These are phyloP conservation scores for Cladosporium sp. DNA, from an alignment of 2,329 filamentous ascomycete genomes.

Conservation along the genomic window DNA sequence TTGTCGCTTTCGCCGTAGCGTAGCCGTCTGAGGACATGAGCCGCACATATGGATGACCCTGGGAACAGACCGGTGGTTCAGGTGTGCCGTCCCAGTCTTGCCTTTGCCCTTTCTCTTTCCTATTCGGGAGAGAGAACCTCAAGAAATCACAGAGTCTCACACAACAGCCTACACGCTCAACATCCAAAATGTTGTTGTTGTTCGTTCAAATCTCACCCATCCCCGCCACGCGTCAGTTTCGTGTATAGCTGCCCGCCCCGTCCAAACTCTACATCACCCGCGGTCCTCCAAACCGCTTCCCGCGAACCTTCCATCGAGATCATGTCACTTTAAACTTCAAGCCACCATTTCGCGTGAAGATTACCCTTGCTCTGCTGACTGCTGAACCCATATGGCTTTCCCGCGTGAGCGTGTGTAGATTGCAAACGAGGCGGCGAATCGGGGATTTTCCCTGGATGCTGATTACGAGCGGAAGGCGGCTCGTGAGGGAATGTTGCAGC, in stretches of 20 bases:
- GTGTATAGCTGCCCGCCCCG: not conserved
- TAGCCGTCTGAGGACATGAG: not conserved
- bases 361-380: not conserved
- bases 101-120: not conserved
- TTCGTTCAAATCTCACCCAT: not conserved
- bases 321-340: not conserved
- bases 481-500: not conserved
- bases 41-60: no score
- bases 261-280: not conserved
- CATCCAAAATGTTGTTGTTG: not conserved
- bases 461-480: not conserved
- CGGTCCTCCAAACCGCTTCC: not conserved
- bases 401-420: not conserved
- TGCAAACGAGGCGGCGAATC: not conserved
- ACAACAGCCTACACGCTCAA: not conserved
- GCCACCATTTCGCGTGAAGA: not conserved
- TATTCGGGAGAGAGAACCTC: not conserved
- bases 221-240: conserved; percentile 9
- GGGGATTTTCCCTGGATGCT: not conserved
- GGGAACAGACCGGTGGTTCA: not conserved
- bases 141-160: not conserved
- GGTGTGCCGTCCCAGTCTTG: not conserved
- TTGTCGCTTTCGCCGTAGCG: not conserved
- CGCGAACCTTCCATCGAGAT: not conserved
- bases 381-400: not conserved